A percentile compares a stretch with the other conserved stretches of the same genome.
Evolutionary conservation across 805 yeast genomes (phyloP).

Genomic region (Komagataella mondaviorum): DNA sequence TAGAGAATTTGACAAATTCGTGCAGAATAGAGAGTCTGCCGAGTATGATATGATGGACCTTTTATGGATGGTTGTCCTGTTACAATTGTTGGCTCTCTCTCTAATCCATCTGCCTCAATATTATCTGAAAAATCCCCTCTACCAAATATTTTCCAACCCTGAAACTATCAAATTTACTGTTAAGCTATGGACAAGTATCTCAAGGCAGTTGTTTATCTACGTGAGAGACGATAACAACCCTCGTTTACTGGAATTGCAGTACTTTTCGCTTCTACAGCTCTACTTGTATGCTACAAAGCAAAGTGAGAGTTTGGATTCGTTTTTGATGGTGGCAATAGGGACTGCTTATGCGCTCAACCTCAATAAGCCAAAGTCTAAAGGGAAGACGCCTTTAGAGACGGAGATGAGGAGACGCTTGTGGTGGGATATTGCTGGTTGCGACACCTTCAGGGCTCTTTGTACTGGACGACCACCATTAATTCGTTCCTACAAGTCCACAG

Average conservation of each 20-base stretch:
- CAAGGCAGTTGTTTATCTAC: not conserved
- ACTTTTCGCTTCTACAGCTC: slow-evolving; percentile 4
- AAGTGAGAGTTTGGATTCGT: slow-evolving; percentile 3
- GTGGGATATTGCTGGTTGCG: slow-evolving; percentile 12
- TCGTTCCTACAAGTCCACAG: slow-evolving; percentile 9
- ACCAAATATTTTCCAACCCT: not conserved
- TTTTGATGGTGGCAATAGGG: slow-evolving; percentile 4
- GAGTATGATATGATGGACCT: not conserved
- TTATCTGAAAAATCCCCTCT: not conserved
- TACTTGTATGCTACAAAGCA: slow-evolving; percentile 1
- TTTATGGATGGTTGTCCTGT: not conserved
- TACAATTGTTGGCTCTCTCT: not conserved
- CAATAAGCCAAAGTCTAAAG: slow-evolving; percentile 1
- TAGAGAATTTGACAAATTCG: not conserved
- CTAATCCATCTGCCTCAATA: not conserved
- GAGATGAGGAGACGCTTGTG: slow-evolving; percentile 18
- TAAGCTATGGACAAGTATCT: not conserved
- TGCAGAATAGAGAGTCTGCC: not conserved
- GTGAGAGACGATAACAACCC: not conserved
- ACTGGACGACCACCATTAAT: slow-evolving; percentile 7
- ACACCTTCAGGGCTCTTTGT: slow-evolving; percentile 6
- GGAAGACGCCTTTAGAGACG: slow-evolving; percentile 1
- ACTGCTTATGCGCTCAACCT: slow-evolving; percentile 5
- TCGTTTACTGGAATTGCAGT: not conserved
- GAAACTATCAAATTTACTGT: not conserved